A percentile compares a stretch with the other conserved stretches of the same genome.
Conservation (phyloP, 2,329 filamentous ascomycete species). For the Coleophoma crateriformis region DNA sequence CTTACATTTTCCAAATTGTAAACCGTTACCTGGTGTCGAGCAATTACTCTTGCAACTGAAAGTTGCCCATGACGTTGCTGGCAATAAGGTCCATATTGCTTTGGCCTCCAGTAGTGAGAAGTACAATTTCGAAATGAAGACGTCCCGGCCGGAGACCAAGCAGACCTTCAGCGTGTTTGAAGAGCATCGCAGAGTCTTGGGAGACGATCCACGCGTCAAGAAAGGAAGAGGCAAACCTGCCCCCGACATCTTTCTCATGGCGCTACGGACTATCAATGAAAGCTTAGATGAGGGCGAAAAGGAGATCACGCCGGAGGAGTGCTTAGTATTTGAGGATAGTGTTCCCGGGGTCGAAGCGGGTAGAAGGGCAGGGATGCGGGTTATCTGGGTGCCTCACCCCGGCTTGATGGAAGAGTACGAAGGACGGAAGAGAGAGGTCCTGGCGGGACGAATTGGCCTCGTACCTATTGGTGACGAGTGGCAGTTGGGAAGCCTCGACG, state of each 20-base stretch:
- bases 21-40: slow-evolving; percentile 71
- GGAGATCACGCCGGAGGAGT: slow-evolving; percentile 74
- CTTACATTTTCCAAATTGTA: slow-evolving; percentile 64
- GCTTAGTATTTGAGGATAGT: slow-evolving; percentile 92
- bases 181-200: slow-evolving; percentile 66
- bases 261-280: slow-evolving; percentile 78
- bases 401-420: slow-evolving; percentile 69
- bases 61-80: slow-evolving; percentile 12
- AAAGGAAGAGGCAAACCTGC: slow-evolving; percentile 85
- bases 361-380: slow-evolving; percentile 87
- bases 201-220: slow-evolving; percentile 76
- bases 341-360: slow-evolving; percentile 91
- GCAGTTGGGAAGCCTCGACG: slow-evolving; percentile 34
- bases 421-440: slow-evolving; percentile 70
- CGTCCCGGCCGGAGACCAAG: slow-evolving; percentile 40
- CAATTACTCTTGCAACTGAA: slow-evolving; percentile 58
- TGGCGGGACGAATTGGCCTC: slow-evolving; percentile 54
- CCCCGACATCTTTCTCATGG: slow-evolving; percentile 89
- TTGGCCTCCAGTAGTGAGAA: slow-evolving; percentile 66
- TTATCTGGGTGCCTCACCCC: slow-evolving; percentile 85
- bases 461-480: slow-evolving; percentile 39
- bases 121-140: slow-evolving; percentile 28
- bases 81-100: slow-evolving; percentile 60
- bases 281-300: slow-evolving; percentile 57
- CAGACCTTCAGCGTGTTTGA: slow-evolving; percentile 58